phyloP scores from a whole-genome alignment of 768 basidiomycete genomes.

The Butyriboletus loyo region DNA sequence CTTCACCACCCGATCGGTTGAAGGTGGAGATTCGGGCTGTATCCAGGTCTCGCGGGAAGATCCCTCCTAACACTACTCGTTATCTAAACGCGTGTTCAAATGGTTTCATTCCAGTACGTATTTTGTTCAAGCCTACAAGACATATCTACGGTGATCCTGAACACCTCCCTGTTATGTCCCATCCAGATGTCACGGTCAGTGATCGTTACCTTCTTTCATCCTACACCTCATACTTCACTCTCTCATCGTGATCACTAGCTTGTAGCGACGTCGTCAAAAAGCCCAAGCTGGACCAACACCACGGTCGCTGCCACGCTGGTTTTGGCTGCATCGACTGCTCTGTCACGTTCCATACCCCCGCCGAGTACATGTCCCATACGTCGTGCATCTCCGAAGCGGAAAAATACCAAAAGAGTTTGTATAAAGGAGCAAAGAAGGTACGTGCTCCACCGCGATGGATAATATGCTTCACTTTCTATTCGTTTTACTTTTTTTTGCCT shows the following conservation, averaged over 20 bases:
- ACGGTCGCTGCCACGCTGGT: slow-evolving; percentile 53
- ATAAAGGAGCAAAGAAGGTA: slow-evolving; percentile 69
- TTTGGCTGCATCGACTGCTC: slow-evolving; percentile 89
- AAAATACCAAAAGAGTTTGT: slow-evolving; percentile 86
- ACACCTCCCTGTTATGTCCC: slow-evolving; percentile 4
- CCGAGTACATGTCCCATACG: slow-evolving; percentile 79
- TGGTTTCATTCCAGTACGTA: slow-evolving; percentile 76
- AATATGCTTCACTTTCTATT: background rate
- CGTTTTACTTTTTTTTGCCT: background rate
- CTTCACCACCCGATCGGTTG: background rate
- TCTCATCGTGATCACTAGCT: slow-evolving; percentile 34
- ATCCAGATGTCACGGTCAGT: slow-evolving; percentile 68
- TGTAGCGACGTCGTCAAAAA: slow-evolving; percentile 91
- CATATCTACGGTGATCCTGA: background rate
- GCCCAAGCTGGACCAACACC: slow-evolving; percentile 85
- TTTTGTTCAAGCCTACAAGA: background rate
- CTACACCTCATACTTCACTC: background rate
- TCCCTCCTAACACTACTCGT: background rate
- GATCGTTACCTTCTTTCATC: background rate
- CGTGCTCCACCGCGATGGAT: background rate
- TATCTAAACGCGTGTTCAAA: slow-evolving; percentile 18
- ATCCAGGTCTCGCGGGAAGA: background rate
- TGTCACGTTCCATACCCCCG: slow-evolving; percentile 73
- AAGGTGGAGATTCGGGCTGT: background rate
- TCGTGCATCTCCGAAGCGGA: slow-evolving; percentile 88